A percentile compares a stretch with the other conserved stretches of the same genome.
These are phyloP conservation scores for Tuber magnatum DNA, from an alignment of 495 filamentous ascomycete genomes.

Conservation along the genomic window DNA sequence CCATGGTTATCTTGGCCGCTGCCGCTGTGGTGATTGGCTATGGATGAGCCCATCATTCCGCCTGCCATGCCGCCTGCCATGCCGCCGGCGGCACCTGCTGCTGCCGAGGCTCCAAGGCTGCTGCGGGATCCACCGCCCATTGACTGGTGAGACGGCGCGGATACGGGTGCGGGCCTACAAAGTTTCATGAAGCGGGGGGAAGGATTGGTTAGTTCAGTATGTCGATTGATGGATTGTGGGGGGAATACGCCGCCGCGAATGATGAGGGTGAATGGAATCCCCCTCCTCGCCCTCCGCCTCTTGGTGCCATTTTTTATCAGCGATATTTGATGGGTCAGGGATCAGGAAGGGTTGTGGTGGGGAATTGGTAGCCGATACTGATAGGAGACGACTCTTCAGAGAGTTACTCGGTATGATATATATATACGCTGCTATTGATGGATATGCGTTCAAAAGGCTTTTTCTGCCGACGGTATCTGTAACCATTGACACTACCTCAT, in stretches of 20 bases:
- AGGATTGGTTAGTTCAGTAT: neutral
- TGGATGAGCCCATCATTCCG: neutral
- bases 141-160: too few relatives aligned
- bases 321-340: neutral
- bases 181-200: neutral
- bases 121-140: neutral
- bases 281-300: neutral
- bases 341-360: neutral
- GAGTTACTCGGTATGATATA: neutral
- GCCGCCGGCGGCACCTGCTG: neutral
- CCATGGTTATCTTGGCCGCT: neutral
- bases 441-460: neutral
- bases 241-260: neutral
- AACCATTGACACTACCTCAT: conserved; percentile 4
- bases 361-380: neutral
- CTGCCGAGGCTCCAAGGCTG: neutral
- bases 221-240: neutral
- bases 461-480: neutral
- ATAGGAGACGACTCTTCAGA: neutral
- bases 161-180: neutral
- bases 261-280: neutral
- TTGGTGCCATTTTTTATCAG: neutral
- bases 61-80: neutral
- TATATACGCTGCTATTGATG: neutral
- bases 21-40: neutral